Conservation (phyloP, 441 rosid species). For the Croton laevigatus region DNA sequence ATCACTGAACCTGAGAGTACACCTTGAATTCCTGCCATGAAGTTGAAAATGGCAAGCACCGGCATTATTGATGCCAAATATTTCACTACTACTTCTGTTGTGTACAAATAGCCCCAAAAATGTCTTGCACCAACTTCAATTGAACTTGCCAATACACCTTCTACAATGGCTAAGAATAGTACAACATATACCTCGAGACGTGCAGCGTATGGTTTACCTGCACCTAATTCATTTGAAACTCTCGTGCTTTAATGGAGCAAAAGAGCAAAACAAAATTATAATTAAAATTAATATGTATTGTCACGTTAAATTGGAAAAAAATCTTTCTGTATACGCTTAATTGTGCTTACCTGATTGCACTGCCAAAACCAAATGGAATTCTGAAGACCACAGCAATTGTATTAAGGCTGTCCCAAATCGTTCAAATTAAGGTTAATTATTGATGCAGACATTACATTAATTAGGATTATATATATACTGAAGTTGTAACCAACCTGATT, state of each 20-base stretch:
- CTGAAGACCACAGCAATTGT: slow-evolving; percentile 36
- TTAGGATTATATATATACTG: no score
- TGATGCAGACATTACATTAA: not conserved
- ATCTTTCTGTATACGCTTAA: not conserved
- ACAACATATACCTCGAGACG: not conserved
- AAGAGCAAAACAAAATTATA: not conserved
- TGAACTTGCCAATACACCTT: not conserved
- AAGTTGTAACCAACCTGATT: not conserved
- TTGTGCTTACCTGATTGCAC: slow-evolving; percentile 38
- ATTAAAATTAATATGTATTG: not conserved
- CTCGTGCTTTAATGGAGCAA: not conserved
- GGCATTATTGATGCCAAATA: not conserved
- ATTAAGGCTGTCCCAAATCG: slow-evolving; percentile 31
- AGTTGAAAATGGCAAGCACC: not conserved
- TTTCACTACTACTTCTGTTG: not conserved
- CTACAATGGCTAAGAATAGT: not conserved
- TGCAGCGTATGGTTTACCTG: not conserved
- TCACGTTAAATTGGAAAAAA: not conserved
- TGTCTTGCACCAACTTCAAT: not conserved
- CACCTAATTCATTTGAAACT: not conserved
- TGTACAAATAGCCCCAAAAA: not conserved
- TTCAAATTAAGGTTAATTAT: not conserved
- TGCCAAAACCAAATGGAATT: slow-evolving; percentile 42
- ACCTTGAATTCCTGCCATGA: not conserved
- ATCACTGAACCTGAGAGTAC: not conserved